Conservation (phyloP, 1,284 basidiomycete genomes). For the Cutaneotrichosporon curvatum region DNA sequence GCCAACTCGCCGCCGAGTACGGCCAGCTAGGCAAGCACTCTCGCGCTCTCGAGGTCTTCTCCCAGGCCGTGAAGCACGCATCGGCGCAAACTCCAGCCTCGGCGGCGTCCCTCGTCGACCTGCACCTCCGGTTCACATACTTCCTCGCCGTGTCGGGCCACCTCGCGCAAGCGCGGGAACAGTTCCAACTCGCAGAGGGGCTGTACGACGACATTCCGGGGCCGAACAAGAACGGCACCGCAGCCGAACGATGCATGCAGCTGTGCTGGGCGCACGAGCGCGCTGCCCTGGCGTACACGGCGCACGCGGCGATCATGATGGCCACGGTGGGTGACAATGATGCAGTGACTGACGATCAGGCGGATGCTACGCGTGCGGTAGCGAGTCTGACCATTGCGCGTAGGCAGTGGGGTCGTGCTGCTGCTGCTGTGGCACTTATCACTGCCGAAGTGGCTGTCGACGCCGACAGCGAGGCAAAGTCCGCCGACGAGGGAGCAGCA, state of each 20-base stretch:
- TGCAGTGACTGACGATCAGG: conserved; percentile 50
- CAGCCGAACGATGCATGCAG: conserved; percentile 54
- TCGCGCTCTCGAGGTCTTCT: conserved; percentile 60
- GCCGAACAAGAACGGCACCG: conserved; percentile 43
- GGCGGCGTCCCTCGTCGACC: conserved; percentile 47
- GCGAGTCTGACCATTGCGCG: conserved; percentile 62
- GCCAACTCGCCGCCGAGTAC: conserved; percentile 69
- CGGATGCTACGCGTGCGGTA: conserved; percentile 58
- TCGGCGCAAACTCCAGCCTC: conserved; percentile 20
- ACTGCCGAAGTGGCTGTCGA: not conserved
- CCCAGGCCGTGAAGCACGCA: conserved; percentile 51
- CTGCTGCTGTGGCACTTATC: conserved; percentile 39
- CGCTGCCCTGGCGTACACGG: conserved; percentile 61
- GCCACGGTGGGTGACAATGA: conserved; percentile 55
- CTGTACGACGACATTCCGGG: conserved; percentile 47
- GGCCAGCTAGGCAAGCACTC: conserved; percentile 64
- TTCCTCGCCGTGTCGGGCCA: conserved; percentile 60
- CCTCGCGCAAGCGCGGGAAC: conserved; percentile 50
- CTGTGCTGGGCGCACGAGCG: conserved; percentile 59
- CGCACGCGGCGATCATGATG: conserved; percentile 61
- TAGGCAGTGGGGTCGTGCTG: conserved; percentile 70
- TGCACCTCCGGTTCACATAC: conserved; percentile 62
- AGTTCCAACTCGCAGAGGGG: conserved; percentile 25
- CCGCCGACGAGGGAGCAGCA: not conserved
- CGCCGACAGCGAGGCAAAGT: not conserved